These are phyloP conservation scores for Cairneyella variabilis DNA, from an alignment of 495 filamentous ascomycete genomes.

Conservation along the genomic window DNA sequence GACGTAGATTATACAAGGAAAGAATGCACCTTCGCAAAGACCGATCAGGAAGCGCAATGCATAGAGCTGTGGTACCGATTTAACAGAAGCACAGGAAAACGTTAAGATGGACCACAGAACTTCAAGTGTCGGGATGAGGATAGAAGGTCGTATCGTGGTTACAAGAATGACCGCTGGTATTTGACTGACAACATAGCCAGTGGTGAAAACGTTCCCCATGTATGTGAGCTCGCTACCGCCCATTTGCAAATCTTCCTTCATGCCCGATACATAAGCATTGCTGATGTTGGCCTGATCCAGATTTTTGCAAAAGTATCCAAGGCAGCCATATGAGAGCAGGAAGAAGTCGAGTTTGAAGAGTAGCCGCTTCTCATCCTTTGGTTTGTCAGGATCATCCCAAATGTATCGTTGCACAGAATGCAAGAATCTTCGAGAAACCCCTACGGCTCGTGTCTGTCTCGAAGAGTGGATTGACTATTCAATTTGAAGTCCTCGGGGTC, in stretches of 20 bases:
- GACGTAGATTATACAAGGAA: slow-evolving; percentile 43
- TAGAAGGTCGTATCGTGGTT: slow-evolving; percentile 55
- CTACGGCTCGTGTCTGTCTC: no score
- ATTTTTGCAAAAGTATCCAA: slow-evolving; percentile 58
- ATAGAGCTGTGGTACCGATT: slow-evolving; percentile 47
- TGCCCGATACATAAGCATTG: slow-evolving; percentile 53
- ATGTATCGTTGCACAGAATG: no score
- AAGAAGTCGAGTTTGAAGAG: slow-evolving; percentile 56
- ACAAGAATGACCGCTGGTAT: slow-evolving; percentile 54
- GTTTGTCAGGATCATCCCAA: slow-evolving; percentile 61
- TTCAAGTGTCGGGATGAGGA: slow-evolving; percentile 56
- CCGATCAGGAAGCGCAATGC: slow-evolving; percentile 57
- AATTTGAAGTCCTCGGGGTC: no score
- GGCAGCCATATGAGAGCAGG: slow-evolving; percentile 47
- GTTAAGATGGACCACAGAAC: slow-evolving; percentile 53
- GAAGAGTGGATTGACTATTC: no score
- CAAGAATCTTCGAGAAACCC: no score
- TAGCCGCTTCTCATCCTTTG: slow-evolving; percentile 54
- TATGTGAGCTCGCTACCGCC: slow-evolving; percentile 50
- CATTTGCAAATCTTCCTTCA: slow-evolving; percentile 58
- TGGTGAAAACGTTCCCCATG: slow-evolving; percentile 54
- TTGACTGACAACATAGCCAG: slow-evolving; percentile 58
- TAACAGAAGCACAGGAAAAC: slow-evolving; percentile 43
- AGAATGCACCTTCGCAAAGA: slow-evolving; percentile 16
- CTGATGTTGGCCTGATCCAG: slow-evolving; percentile 57